A percentile compares a stretch with the other conserved stretches of the same genome.
These are phyloP conservation scores for Quambalaria eucalypti DNA, from an alignment of 1,284 basidiomycete species.

Conservation along the genomic window DNA sequence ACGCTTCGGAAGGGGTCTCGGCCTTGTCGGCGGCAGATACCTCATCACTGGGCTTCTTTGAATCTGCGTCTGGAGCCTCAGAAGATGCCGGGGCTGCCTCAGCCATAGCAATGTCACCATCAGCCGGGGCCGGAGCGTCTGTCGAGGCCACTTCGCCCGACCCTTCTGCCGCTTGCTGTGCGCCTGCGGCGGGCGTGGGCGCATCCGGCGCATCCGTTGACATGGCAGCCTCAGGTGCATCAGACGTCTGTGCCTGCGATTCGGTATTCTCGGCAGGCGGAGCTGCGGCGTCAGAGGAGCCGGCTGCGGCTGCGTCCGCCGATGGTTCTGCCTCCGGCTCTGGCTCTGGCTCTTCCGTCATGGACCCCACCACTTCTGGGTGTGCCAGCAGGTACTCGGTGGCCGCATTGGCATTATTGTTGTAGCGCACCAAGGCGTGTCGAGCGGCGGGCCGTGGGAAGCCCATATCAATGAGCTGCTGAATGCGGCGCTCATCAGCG, in stretches of 20 bases:
- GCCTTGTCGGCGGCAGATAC: neutral
- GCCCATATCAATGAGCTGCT: conserved; percentile 89
- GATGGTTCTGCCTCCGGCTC: conserved; percentile 2
- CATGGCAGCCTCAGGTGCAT: neutral
- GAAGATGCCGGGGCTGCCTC: conserved; percentile 3
- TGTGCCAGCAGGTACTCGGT: conserved; percentile 71
- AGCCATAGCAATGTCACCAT: conserved; percentile 1
- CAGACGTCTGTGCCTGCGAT: neutral
- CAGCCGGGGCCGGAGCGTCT: neutral
- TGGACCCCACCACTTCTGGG: conserved; percentile 15
- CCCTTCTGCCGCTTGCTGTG: conserved; percentile 13
- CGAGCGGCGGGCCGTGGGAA: conserved; percentile 78
- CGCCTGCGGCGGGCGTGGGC: conserved; percentile 14
- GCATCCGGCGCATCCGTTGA: conserved; percentile 7
- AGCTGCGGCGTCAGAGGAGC: conserved; percentile 23
- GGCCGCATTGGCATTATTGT: conserved; percentile 81
- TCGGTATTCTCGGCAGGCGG: conserved; percentile 12
- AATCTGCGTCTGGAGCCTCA: neutral
- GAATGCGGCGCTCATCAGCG: conserved; percentile 54
- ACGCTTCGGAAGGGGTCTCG: neutral
- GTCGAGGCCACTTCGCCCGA: conserved; percentile 6
- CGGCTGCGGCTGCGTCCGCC: conserved; percentile 51
- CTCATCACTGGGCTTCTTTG: neutral
- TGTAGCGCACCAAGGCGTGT: conserved; percentile 68
- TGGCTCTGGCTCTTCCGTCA: conserved; percentile 9